A percentile compares a stretch with the other conserved stretches of the same genome.
phyloP scores from a whole-genome alignment of 2,329 filamentous ascomycete genomes.

The Paracorniculantispora psalliotae region DNA sequence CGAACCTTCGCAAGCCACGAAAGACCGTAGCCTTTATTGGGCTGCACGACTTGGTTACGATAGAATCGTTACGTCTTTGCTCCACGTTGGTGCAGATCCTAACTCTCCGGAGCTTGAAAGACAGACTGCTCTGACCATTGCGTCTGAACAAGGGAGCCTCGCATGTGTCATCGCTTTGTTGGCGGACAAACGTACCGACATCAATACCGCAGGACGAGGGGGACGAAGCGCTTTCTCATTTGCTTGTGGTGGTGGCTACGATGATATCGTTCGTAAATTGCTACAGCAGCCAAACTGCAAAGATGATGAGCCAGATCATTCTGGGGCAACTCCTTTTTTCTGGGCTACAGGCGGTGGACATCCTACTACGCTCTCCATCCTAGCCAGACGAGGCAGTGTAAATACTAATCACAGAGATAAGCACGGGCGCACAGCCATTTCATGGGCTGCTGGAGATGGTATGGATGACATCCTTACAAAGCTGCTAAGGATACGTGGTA shows the following conservation, averaged over 20 bases:
- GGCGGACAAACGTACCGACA: slow-evolving; percentile 20
- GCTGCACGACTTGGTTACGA: slow-evolving; percentile 23
- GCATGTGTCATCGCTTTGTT: slow-evolving; percentile 24
- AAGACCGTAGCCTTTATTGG: slow-evolving; percentile 27
- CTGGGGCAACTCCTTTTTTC: slow-evolving; percentile 27
- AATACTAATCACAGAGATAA: slow-evolving; percentile 28
- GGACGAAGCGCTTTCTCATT: slow-evolving; percentile 29
- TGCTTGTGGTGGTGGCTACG: slow-evolving; percentile 27
- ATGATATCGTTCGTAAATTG: slow-evolving; percentile 25
- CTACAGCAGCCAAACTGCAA: slow-evolving; percentile 18
- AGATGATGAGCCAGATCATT: slow-evolving; percentile 22
- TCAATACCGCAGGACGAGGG: slow-evolving; percentile 19
- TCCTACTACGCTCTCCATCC: slow-evolving; percentile 18
- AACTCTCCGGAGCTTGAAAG: slow-evolving; percentile 15
- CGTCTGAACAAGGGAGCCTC: slow-evolving; percentile 25
- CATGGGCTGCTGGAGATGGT: slow-evolving; percentile 31
- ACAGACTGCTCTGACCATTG: slow-evolving; percentile 26
- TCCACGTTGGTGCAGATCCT: slow-evolving; percentile 20
- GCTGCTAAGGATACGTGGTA: slow-evolving; percentile 20
- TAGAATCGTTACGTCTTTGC: slow-evolving; percentile 20
- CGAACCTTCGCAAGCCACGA: slow-evolving; percentile 8
- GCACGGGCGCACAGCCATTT: slow-evolving; percentile 27
- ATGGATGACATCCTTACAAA: slow-evolving; percentile 19
- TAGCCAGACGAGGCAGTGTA: slow-evolving; percentile 21
- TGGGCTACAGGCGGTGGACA: slow-evolving; percentile 27